Percentiles rank a stretch among this genome's conserved stretches.
Conservation (phyloP, 78 protist genomes). For the Dictyostelium capitatum region DNA sequence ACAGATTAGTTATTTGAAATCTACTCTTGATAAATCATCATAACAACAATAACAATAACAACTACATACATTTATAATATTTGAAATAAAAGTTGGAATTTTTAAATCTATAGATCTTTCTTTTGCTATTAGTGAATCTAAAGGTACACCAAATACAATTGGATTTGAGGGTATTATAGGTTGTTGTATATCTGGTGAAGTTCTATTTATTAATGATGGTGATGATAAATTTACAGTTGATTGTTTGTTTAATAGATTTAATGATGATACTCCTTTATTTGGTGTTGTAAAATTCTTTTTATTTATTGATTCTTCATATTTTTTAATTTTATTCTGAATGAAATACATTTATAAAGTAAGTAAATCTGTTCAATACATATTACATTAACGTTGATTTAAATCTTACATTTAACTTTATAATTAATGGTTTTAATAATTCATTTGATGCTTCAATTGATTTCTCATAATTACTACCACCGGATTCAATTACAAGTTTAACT, state of each 20-base stretch:
- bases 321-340: slow-evolving; percentile 26
- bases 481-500: slow-evolving; percentile 30
- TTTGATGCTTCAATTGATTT: slow-evolving; percentile 39
- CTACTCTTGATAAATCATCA: too few species aligned
- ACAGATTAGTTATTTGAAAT: not conserved
- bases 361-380: too few species aligned
- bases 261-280: not conserved
- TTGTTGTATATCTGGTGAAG: not conserved
- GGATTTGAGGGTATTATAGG: not conserved
- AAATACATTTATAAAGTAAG: too few species aligned
- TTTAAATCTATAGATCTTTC: not conserved
- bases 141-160: slow-evolving; percentile 44
- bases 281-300: not conserved
- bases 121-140: slow-evolving; percentile 19
- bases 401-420: slow-evolving; percentile 64
- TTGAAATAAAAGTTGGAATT: slow-evolving; percentile 34
- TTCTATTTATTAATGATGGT: not conserved
- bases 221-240: not conserved
- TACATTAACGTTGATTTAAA: too few species aligned
- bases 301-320: slow-evolving; percentile 12
- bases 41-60: too few species aligned
- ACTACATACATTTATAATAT: slow-evolving; percentile 11
- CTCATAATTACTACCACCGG: slow-evolving; percentile 27
- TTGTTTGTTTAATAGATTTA: not conserved
- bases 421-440: slow-evolving; percentile 31